These are phyloP conservation scores for Macroventuria anomochaeta DNA, from an alignment of 2,329 filamentous ascomycete species.

Conservation along the genomic window DNA sequence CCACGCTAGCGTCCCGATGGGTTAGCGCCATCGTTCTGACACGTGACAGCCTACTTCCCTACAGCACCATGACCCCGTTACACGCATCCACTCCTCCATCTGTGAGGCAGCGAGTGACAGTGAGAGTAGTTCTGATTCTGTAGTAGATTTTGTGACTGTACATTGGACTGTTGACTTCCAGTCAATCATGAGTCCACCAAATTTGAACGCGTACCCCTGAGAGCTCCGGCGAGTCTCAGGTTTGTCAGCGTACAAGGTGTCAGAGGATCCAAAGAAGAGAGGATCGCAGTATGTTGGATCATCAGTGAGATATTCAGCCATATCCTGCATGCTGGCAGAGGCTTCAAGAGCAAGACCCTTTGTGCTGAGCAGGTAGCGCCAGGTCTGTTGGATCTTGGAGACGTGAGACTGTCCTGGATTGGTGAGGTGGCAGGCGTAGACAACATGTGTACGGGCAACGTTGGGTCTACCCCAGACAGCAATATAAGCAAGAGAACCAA, in stretches of 20 bases:
- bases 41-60: too few relatives aligned
- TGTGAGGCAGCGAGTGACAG: background rate
- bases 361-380: too few relatives aligned
- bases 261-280: slow-evolving; percentile 19
- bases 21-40: too few relatives aligned
- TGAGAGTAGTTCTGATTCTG: background rate
- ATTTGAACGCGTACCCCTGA: slow-evolving; percentile 19
- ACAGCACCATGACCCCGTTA: too few relatives aligned
- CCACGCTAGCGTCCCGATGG: too few relatives aligned
- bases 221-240: slow-evolving; percentile 8
- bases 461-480: background rate
- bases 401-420: background rate
- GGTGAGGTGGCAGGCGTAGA: slow-evolving; percentile 1
- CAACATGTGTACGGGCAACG: background rate
- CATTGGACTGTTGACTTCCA: slow-evolving; percentile 15
- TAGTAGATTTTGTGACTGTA: slow-evolving; percentile 21
- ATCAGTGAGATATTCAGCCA: too few relatives aligned
- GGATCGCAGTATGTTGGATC: too few relatives aligned
- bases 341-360: too few relatives aligned
- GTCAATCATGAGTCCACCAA: slow-evolving; percentile 17
- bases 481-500: background rate
- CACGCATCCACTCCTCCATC: background rate
- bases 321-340: too few relatives aligned
- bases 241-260: slow-evolving; percentile 26
- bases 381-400: background rate